phyloP scores from a whole-genome alignment of 306 rosid species.

The Oemleria cerasiformis region DNA sequence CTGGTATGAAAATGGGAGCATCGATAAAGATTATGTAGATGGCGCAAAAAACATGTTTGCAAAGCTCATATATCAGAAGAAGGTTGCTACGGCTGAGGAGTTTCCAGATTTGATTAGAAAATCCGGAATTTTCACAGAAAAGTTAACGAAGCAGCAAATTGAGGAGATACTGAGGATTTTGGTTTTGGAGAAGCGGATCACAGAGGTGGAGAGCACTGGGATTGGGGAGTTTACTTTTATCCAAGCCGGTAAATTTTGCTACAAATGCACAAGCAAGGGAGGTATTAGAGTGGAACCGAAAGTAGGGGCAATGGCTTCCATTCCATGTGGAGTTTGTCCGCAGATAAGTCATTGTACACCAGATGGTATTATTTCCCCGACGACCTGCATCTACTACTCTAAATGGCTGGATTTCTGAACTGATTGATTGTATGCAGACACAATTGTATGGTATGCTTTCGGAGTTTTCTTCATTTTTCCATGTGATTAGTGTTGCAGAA shows the following conservation, averaged over 20 bases:
- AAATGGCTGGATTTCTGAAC: constrained; percentile 70
- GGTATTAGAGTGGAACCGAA: constrained; percentile 41
- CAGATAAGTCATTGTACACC: constrained; percentile 53
- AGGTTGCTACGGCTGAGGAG: constrained; percentile 48
- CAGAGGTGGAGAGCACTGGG: constrained; percentile 63
- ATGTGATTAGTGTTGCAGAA: no score
- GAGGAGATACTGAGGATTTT: constrained; percentile 54
- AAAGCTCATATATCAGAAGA: constrained; percentile 37
- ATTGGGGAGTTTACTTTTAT: constrained; percentile 52
- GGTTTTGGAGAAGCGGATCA: constrained; percentile 58
- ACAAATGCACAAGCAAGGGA: constrained; percentile 47
- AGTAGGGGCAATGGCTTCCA: constrained; percentile 50
- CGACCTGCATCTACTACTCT: constrained; percentile 52
- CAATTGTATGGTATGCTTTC: no score
- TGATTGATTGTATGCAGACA: no score
- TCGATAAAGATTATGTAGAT: constrained; percentile 46
- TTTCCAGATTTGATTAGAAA: constrained; percentile 32
- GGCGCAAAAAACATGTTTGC: constrained; percentile 34
- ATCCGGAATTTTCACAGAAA: constrained; percentile 26
- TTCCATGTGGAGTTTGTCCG: constrained; percentile 81
- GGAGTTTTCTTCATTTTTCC: no score
- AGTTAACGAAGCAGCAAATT: constrained; percentile 40
- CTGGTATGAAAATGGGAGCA: constrained; percentile 57
- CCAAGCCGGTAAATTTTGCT: constrained; percentile 58
- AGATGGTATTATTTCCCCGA: constrained; percentile 64